Evolutionary conservation across 1,284 basidiomycete species (phyloP).

Genomic region (Irpex sp.): DNA sequence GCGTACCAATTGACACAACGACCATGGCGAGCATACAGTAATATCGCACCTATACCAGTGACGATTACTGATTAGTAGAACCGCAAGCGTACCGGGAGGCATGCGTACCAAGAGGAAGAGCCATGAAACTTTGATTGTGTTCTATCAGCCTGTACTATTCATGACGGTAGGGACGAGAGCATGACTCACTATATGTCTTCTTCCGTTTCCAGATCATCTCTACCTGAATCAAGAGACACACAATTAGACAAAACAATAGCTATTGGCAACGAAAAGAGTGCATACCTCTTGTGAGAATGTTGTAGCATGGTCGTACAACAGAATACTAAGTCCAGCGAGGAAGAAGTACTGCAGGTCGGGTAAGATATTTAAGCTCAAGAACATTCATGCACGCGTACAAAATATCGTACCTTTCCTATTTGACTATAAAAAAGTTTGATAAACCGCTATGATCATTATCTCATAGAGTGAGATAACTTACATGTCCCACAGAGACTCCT

Average conservation of each 20-base stretch:
- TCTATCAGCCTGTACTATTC: neutral
- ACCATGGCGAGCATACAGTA: conserved; percentile 6
- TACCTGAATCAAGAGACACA: neutral
- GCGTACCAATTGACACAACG: neutral
- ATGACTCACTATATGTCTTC: neutral
- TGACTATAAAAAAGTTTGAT: neutral
- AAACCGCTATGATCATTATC: neutral
- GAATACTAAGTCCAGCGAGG: neutral
- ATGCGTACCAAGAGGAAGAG: conserved; percentile 6
- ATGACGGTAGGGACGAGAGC: neutral
- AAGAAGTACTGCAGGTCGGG: neutral
- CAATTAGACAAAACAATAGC: neutral
- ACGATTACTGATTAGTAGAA: neutral
- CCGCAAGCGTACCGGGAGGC: neutral
- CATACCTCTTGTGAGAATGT: conserved; percentile 1
- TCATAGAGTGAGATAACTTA: neutral
- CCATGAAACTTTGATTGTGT: neutral
- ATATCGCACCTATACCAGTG: neutral
- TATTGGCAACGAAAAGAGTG: neutral
- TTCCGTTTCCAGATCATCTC: conserved; percentile 5
- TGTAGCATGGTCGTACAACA: neutral
- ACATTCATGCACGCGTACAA: neutral
- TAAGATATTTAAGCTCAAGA: neutral
- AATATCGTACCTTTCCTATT: neutral
- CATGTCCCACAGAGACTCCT: neutral